Evolutionary conservation across 2,329 filamentous ascomycete genomes (phyloP), one percentile per base, ranked within the genome.

Genomic region (Penicillium oxalicum): DNA sequence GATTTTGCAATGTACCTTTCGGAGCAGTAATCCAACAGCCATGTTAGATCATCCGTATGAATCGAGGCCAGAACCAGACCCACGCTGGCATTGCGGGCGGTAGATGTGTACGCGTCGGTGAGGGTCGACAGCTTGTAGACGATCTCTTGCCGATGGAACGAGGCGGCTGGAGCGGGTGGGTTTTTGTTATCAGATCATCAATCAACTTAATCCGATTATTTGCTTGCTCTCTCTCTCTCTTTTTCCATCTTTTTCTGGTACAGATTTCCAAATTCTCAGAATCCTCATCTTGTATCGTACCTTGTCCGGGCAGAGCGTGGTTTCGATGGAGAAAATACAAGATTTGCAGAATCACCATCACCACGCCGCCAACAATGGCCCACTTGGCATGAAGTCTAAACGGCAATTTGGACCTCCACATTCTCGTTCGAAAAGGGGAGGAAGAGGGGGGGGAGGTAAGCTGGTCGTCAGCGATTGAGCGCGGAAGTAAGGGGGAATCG

Each of bases 61-160:
- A 50, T 40, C 1, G 48, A 48, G 9, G 51, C 45, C 6, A 53
- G 45, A 9, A 51, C 48, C 26, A 53, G 32, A 12, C 51, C 51
- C 24, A 53, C 41, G 2, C 28, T 47, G 34, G 44, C 35, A 6
- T 40, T 49, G n/a, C 27, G n/a, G 2, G 42, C 32, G 9, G 35
- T 37, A 12, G 48, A 47, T 6, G 41, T 25, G 25, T 50, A 50
- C 4, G 44, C 26, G 5, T 50, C 38, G 6, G 44, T 47, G 4
- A 50, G 40, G 11, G 11, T 18, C 24, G 33, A 39, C 9, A 50
- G 33, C 9, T 40, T n/a, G 29, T 47, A 25, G 11, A 43, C 48
- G 8, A 44, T 13, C 13, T 44, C 6, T 26, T 36, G 44, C 11
- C 48, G 44, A 40, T 27, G 32, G 28, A 29, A 24, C 13, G 28